Percentiles rank a stretch among this genome's conserved stretches.
phyloP scores from a whole-genome alignment of 345 rosid species.

The Aquilaria malaccensis region DNA sequence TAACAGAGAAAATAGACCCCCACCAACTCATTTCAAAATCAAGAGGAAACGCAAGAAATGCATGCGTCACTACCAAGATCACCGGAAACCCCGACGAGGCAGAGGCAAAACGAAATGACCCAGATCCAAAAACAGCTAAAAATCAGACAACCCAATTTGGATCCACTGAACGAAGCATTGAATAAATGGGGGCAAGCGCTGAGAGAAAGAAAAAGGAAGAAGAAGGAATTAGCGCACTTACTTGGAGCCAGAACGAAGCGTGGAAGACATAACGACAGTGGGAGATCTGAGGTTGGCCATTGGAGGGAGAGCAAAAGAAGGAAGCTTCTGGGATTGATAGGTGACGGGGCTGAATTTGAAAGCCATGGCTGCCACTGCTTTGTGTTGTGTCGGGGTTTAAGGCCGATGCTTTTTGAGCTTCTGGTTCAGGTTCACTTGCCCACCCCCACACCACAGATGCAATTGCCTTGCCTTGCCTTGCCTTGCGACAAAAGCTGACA shows the following conservation, averaged over 20 bases:
- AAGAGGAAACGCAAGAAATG: slow-evolving; percentile 6
- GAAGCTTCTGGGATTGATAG: slow-evolving; percentile 42
- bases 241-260: slow-evolving; percentile 59
- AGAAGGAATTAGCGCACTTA: slow-evolving; percentile 18
- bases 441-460: too few relatives aligned
- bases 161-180: background rate
- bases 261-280: slow-evolving; percentile 64
- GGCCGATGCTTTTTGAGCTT: too few relatives aligned
- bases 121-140: slow-evolving; percentile 21
- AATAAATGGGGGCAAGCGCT: background rate
- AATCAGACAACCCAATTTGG: slow-evolving; percentile 7
- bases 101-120: slow-evolving; percentile 6
- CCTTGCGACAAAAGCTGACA: too few relatives aligned
- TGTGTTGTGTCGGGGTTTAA: background rate
- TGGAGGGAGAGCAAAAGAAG: slow-evolving; percentile 56
- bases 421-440: too few relatives aligned
- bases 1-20: background rate
- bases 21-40: background rate
- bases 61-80: too few relatives aligned
- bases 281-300: slow-evolving; percentile 69
- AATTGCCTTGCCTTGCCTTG: too few relatives aligned
- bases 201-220: background rate
- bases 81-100: background rate
- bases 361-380: slow-evolving; percentile 34
- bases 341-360: slow-evolving; percentile 55